A percentile compares a stretch with the other conserved stretches of the same genome.
These are phyloP conservation scores for Monosporozyma aquatica DNA, from an alignment of 805 yeast genomes.

Conservation along the genomic window DNA sequence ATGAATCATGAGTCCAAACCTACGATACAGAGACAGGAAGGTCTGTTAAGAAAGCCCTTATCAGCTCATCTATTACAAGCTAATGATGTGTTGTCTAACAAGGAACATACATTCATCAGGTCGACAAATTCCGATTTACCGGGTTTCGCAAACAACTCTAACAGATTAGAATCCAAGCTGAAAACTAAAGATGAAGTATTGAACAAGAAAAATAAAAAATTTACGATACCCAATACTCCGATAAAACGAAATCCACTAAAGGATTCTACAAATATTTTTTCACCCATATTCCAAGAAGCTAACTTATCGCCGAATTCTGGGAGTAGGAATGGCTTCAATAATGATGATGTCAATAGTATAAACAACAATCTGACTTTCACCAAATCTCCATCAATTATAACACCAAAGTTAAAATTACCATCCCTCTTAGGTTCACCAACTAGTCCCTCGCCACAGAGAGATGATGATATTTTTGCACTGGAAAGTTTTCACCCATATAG, in stretches of 20 bases:
- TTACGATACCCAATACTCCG: slow-evolving; percentile 26
- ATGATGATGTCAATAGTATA: slow-evolving; percentile 1
- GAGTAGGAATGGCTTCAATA: slow-evolving; percentile 4
- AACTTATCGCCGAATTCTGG: slow-evolving; percentile 7
- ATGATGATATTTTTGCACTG: not conserved
- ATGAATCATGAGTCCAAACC: not conserved
- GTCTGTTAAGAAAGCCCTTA: not conserved
- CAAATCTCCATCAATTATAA: slow-evolving; percentile 14
- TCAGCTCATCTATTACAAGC: slow-evolving; percentile 5
- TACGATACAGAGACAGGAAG: not conserved
- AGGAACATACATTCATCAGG: slow-evolving; percentile 7
- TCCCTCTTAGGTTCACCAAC: slow-evolving; percentile 16
- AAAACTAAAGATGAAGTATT: slow-evolving; percentile 7
- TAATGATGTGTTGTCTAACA: slow-evolving; percentile 3
- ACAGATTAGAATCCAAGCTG: slow-evolving; percentile 25
- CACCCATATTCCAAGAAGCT: slow-evolving; percentile 11
- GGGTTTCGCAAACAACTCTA: not conserved
- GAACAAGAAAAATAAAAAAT: slow-evolving; percentile 15
- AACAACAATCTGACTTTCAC: not conserved
- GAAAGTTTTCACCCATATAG: not conserved
- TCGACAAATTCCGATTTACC: too few species aligned
- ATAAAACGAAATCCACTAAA: slow-evolving; percentile 26
- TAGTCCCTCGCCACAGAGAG: slow-evolving; percentile 4
- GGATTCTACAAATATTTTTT: slow-evolving; percentile 6
- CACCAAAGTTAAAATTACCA: slow-evolving; percentile 10